These are phyloP conservation scores for Phytophthora pisi DNA, from an alignment of 352 stramenopile species.

Conservation along the genomic window DNA sequence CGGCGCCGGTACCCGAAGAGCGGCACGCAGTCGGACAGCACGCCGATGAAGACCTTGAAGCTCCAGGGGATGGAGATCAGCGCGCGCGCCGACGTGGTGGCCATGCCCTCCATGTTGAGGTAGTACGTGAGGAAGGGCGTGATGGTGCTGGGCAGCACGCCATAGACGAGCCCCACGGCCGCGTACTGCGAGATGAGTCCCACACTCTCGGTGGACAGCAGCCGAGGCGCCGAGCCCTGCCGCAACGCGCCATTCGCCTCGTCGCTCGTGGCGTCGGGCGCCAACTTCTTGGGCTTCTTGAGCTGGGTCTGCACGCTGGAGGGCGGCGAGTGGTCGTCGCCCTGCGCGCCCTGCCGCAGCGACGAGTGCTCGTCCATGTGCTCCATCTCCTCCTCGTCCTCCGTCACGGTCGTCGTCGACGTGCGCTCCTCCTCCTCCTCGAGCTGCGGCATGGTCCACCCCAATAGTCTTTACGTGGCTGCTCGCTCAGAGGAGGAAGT, in stretches of 20 bases:
- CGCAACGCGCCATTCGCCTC: slow-evolving; percentile 36
- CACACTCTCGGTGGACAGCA: slow-evolving; percentile 43
- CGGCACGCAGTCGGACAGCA: slow-evolving; percentile 55
- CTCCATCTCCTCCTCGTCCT: slow-evolving; percentile 39
- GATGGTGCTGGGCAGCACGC: slow-evolving; percentile 49
- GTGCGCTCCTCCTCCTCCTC: slow-evolving; percentile 3
- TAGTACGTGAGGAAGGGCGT: slow-evolving; percentile 59
- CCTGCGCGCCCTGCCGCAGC: slow-evolving; percentile 14
- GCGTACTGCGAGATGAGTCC: slow-evolving; percentile 57
- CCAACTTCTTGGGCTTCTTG: slow-evolving; percentile 14
- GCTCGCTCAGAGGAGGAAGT: neutral
- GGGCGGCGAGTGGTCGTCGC: slow-evolving; percentile 30
- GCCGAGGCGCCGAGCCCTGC: slow-evolving; percentile 30
- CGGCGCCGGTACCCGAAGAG: slow-evolving; percentile 54
- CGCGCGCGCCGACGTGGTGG: slow-evolving; percentile 44
- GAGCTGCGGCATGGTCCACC: slow-evolving; percentile 15
- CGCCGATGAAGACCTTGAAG: slow-evolving; percentile 62
- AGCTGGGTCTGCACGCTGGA: slow-evolving; percentile 24
- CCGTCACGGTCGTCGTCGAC: slow-evolving; percentile 20
- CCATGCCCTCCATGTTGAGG: slow-evolving; percentile 53
- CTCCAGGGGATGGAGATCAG: slow-evolving; percentile 59
- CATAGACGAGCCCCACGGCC: slow-evolving; percentile 49
- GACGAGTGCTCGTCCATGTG: slow-evolving; percentile 37
- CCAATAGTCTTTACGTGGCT: neutral
- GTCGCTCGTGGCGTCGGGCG: neutral